Evolutionary conservation across 768 basidiomycete species (phyloP), one percentile per base, ranked within the genome.

Genomic region (Hygrophorus russula): DNA sequence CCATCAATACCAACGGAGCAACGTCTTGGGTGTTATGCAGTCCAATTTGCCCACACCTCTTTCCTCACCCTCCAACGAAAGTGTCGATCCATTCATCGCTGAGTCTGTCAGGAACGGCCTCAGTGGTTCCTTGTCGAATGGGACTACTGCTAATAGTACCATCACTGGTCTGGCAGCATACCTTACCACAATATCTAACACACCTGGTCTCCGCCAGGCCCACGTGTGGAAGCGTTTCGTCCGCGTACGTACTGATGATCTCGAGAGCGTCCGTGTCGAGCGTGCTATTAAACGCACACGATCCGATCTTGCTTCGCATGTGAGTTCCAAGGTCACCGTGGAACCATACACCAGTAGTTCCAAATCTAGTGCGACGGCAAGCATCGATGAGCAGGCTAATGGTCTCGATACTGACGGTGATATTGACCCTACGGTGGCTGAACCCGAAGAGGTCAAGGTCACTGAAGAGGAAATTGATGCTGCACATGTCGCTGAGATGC

Each of bases 201-300:
- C 78, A 34, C 61, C 71, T 3, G 56, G 65, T 3, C 58, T 92
- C 33, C 77, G 85, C 29, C 71, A 73, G 43, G 66, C 78, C 14
- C 73, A 79, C 35, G 67, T 76, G 1, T 94, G 90, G 90, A 84
- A 82, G 55, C 76, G 82, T 12, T 94, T 94, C 53, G 82, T 92
- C 44, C 70, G 79, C 36, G 86, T 91, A 6, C 73, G 90, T 44
- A 82, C 79, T 2, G 90, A 93, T 54, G 91, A 94, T 59, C 62
- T 93, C 40, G 81, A 92, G 65, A 90, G 87, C 52, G 80, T 81
- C 5, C 78, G 89, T 35, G 79, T 85, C 32, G 88, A 92, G 65
- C 72, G 87, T 49, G 83, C 89, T 3, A 84, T 92, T 62, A 89
- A 90, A 65, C 78, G 86, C 20, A 85, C 88, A 14, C 69, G 87